A percentile compares a stretch with the other conserved stretches of the same genome.
These are phyloP conservation scores for Conticribra guillardii DNA, from an alignment of 108 stramenopile genomes.

Conservation along the genomic window DNA sequence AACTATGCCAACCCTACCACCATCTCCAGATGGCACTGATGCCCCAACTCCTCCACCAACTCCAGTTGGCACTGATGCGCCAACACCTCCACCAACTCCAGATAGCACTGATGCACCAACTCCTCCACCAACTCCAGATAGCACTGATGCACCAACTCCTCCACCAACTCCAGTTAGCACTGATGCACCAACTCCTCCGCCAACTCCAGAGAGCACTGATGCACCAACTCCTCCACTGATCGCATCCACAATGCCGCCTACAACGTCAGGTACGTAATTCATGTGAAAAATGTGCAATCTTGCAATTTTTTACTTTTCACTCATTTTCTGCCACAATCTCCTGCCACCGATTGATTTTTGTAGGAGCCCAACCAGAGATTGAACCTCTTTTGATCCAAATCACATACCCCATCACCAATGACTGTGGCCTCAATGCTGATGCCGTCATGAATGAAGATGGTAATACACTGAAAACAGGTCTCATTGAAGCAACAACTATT, in stretches of 20 bases:
- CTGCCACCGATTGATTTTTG: not conserved
- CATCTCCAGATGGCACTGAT: not conserved
- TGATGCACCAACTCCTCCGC: too few relatives aligned
- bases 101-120: not conserved
- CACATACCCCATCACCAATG: conserved; percentile 39
- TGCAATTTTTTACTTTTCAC: too few relatives aligned
- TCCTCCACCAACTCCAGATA: not conserved
- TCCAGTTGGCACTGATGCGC: not conserved
- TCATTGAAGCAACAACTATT: conserved; percentile 54
- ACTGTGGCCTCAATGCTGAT: conserved; percentile 48
- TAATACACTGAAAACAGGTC: conserved; percentile 59
- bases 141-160: not conserved
- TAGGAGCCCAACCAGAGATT: not conserved
- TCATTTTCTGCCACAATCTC: too few relatives aligned
- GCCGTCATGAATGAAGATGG: conserved; percentile 52
- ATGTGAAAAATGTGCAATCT: too few relatives aligned
- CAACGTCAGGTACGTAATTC: too few relatives aligned
- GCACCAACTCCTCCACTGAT: too few relatives aligned
- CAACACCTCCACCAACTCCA: conserved; percentile 7
- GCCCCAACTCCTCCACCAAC: not conserved
- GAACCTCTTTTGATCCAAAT: conserved; percentile 6
- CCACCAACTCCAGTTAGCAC: not conserved
- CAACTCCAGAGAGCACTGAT: too few relatives aligned
- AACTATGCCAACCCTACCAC: not conserved
- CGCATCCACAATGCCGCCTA: too few relatives aligned